Conservation (phyloP, 1,284 basidiomycete genomes). For the Cutaneotrichosporon dermatis region DNA sequence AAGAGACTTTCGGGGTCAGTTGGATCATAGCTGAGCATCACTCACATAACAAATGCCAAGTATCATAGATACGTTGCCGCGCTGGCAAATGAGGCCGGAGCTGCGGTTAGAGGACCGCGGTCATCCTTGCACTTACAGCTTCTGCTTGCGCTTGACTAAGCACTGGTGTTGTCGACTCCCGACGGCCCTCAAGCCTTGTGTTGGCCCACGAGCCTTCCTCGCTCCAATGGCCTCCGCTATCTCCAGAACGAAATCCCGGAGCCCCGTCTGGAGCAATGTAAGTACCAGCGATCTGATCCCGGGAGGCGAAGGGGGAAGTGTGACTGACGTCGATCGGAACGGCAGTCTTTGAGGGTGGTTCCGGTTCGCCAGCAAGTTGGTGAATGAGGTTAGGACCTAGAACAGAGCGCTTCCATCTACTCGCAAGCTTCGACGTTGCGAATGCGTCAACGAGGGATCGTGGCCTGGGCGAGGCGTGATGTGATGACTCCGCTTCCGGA, state of each 20-base stretch:
- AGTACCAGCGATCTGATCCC: conserved; percentile 26
- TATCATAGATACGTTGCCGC: conserved; percentile 66
- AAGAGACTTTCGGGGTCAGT: conserved; percentile 52
- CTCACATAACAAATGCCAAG: conserved; percentile 80
- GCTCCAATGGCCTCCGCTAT: conserved; percentile 29
- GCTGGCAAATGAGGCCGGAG: conserved; percentile 71
- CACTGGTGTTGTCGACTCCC: conserved; percentile 57
- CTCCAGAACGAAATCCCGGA: conserved; percentile 60
- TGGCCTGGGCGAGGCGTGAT: neutral
- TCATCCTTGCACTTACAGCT: neutral
- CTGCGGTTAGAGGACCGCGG: conserved; percentile 47
- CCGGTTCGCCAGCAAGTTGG: conserved; percentile 3
- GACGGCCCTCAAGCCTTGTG: conserved; percentile 53
- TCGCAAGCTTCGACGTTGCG: conserved; percentile 11
- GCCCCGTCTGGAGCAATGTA: conserved; percentile 68
- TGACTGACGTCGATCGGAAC: conserved; percentile 42
- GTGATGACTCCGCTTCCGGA: neutral
- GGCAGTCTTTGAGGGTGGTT: conserved; percentile 21
- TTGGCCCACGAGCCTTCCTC: conserved; percentile 39
- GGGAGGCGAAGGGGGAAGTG: conserved; percentile 38
- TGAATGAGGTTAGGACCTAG: neutral
- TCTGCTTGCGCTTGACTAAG: conserved; percentile 41
- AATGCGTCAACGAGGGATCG: conserved; percentile 6
- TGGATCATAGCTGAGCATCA: neutral
- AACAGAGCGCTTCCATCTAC: conserved; percentile 19